Evolutionary conservation across 805 yeast species (phyloP).

Genomic region (Sugiyamaella americana): DNA sequence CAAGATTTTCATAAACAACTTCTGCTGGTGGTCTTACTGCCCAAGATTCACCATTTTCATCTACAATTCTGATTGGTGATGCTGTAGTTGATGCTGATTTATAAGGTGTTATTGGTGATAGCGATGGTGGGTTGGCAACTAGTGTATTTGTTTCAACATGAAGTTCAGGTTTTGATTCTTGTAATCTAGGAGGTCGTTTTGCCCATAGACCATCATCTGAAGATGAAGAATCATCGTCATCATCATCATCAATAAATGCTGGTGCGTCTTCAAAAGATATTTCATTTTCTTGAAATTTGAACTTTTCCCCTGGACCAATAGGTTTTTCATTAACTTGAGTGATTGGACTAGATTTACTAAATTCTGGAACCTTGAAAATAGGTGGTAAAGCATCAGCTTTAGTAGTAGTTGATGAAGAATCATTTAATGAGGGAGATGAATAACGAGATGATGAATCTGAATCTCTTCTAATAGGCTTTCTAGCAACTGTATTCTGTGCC

Average conservation of each 20-base stretch:
- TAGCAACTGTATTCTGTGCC: slow-evolving; percentile 12
- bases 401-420: background rate
- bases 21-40: slow-evolving; percentile 93
- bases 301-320: slow-evolving; percentile 34
- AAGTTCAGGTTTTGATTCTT: slow-evolving; percentile 9
- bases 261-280: slow-evolving; percentile 77
- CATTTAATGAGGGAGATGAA: background rate
- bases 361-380: slow-evolving; percentile 12
- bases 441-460: slow-evolving; percentile 1
- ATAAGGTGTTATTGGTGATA: slow-evolving; percentile 13
- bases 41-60: slow-evolving; percentile 37
- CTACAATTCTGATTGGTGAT: slow-evolving; percentile 13
- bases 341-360: slow-evolving; percentile 4
- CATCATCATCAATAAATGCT: slow-evolving; percentile 33
- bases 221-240: slow-evolving; percentile 36
- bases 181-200: slow-evolving; percentile 32
- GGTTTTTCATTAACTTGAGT: slow-evolving; percentile 1
- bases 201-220: slow-evolving; percentile 59
- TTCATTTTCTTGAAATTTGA: slow-evolving; percentile 67
- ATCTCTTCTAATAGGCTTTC: background rate
- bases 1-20: slow-evolving; percentile 85
- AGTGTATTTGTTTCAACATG: slow-evolving; percentile 9
- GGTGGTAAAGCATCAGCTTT: background rate
- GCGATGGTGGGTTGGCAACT: background rate
- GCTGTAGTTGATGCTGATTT: slow-evolving; percentile 9